Percentiles rank a stretch among this genome's conserved stretches.
phyloP scores from a whole-genome alignment of 139 green algal genomes.

The Chlorella sorokiniana region DNA sequence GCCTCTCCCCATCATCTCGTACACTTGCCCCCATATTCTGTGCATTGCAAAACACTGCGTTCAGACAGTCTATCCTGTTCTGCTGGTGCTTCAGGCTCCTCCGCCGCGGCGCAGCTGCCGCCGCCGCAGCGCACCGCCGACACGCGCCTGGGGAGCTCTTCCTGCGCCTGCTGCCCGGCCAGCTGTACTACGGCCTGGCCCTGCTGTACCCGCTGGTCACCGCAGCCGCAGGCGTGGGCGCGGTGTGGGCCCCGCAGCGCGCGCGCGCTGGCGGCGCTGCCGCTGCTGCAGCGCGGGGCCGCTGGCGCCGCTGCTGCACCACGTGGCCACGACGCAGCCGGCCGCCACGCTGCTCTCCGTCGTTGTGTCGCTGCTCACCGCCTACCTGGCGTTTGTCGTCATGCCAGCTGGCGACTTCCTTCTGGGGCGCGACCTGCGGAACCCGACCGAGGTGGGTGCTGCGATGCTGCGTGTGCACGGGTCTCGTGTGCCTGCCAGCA shows the following conservation, averaged over 20 bases:
- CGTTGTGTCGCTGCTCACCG: slow-evolving; percentile 36
- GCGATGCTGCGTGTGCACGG: background rate
- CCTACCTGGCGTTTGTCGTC: slow-evolving; percentile 47
- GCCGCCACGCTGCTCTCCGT: slow-evolving; percentile 1
- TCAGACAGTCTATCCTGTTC: background rate
- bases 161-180: slow-evolving; percentile 32
- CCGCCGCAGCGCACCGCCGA: background rate
- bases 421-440: slow-evolving; percentile 43
- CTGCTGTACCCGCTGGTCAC: slow-evolving; percentile 39
- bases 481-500: too few relatives aligned
- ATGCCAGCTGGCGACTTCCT: slow-evolving; percentile 48
- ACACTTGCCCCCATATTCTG: too few relatives aligned
- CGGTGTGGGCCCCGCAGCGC: slow-evolving; percentile 10
- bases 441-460: slow-evolving; percentile 2
- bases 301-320: slow-evolving; percentile 7
- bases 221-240: slow-evolving; percentile 17
- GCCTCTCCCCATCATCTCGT: too few relatives aligned
- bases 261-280: background rate
- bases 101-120: background rate
- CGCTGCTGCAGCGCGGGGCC: background rate
- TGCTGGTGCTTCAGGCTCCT: background rate
- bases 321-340: background rate
- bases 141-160: slow-evolving; percentile 31
- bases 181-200: slow-evolving; percentile 28
- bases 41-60: too few relatives aligned